These are phyloP conservation scores for Orbilia quercus DNA, from an alignment of 2,329 filamentous ascomycete species.

Conservation along the genomic window DNA sequence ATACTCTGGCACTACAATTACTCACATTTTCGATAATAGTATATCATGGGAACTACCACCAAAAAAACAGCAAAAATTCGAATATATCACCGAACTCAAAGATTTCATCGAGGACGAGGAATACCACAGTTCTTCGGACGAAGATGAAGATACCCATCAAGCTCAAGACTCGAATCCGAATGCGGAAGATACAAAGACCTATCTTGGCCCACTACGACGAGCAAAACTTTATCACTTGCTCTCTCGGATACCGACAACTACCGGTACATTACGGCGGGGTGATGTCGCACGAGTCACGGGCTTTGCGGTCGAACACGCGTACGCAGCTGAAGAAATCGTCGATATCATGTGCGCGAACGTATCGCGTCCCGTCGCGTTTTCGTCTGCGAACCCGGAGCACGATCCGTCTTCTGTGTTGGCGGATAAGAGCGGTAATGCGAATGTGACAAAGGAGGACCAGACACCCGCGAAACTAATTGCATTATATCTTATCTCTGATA, in stretches of 20 bases:
- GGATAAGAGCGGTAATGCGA: slow-evolving; percentile 63
- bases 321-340: slow-evolving; percentile 86
- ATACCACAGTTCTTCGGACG: slow-evolving; percentile 87
- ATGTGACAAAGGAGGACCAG: slow-evolving; percentile 70
- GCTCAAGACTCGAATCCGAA: slow-evolving; percentile 59
- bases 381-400: slow-evolving; percentile 63
- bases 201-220: slow-evolving; percentile 84
- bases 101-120: slow-evolving; percentile 86
- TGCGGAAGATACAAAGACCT: slow-evolving; percentile 67
- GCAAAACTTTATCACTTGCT: slow-evolving; percentile 85
- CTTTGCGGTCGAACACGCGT: slow-evolving; percentile 90
- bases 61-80: slow-evolving; percentile 78
- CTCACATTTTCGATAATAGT: slow-evolving; percentile 76
- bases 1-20: slow-evolving; percentile 54
- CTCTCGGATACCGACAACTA: slow-evolving; percentile 80
- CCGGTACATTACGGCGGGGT: slow-evolving; percentile 79
- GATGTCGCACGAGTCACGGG: slow-evolving; percentile 86
- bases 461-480: slow-evolving; percentile 81
- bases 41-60: slow-evolving; percentile 76
- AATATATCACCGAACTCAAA: slow-evolving; percentile 79
- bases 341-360: slow-evolving; percentile 86
- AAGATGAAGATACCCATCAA: slow-evolving; percentile 71
- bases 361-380: slow-evolving; percentile 78
- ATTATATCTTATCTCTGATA: slow-evolving; percentile 82
- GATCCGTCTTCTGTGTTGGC: slow-evolving; percentile 34